Evolutionary conservation across 2,329 filamentous ascomycete species (phyloP).

Genomic region (Mariannaea sp.): DNA sequence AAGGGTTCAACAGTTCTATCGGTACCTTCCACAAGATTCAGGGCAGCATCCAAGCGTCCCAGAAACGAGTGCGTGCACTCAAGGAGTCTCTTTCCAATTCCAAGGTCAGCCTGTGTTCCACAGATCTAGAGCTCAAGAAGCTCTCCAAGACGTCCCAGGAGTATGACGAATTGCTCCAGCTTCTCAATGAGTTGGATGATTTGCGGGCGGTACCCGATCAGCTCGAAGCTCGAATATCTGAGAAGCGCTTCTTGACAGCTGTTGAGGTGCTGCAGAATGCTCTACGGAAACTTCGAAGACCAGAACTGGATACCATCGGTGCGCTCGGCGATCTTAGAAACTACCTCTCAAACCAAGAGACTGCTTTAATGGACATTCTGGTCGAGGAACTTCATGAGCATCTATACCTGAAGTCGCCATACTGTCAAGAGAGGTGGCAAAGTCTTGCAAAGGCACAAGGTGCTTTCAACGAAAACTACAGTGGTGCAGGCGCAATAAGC

Average conservation of each 20-base stretch:
- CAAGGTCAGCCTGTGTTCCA: constrained; percentile 79
- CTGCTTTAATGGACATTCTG: constrained; percentile 86
- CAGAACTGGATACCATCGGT: constrained; percentile 89
- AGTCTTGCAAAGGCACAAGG: constrained; percentile 72
- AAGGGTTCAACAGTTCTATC: constrained; percentile 98
- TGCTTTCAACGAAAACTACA: constrained; percentile 53
- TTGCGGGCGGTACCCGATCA: constrained; percentile 88
- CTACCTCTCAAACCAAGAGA: constrained; percentile 93
- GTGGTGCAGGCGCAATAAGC: constrained; percentile 50
- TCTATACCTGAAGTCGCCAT: constrained; percentile 95
- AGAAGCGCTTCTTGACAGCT: constrained; percentile 91
- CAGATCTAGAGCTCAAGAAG: constrained; percentile 89
- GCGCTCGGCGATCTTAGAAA: constrained; percentile 83
- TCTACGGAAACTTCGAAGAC: constrained; percentile 79
- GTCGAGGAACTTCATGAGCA: constrained; percentile 98
- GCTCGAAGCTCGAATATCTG: constrained; percentile 90
- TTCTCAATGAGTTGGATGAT: constrained; percentile 83
- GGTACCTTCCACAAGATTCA: constrained; percentile 99
- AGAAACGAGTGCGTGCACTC: constrained; percentile 79
- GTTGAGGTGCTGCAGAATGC: constrained; percentile 92
- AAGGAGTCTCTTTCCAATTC: constrained; percentile 83
- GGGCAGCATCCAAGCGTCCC: constrained; percentile 85
- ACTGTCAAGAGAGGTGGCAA: constrained; percentile 96
- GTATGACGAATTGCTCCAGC: constrained; percentile 87
- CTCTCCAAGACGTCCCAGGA: constrained; percentile 85